Conservation (phyloP, 2,329 filamentous ascomycete species). For the Aspergillus neotritici region DNA sequence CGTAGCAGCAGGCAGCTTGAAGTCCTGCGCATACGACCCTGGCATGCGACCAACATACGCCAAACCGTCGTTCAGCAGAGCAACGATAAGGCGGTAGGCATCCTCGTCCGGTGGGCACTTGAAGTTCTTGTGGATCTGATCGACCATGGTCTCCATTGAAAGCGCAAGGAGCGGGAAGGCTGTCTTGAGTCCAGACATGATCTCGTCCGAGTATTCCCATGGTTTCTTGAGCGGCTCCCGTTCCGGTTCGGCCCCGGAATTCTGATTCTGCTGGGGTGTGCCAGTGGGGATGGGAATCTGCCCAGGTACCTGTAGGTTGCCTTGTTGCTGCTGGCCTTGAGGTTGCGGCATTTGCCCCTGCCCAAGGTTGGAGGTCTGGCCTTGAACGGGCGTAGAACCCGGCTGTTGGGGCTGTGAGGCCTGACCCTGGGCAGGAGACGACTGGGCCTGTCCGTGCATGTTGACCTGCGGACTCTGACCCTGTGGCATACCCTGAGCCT, state of each 20-base stretch:
- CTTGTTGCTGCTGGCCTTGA: slow-evolving; percentile 20
- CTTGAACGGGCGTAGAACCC: slow-evolving; percentile 3
- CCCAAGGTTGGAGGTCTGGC: neutral
- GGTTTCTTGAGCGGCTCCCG: slow-evolving; percentile 62
- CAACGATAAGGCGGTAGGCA: slow-evolving; percentile 95
- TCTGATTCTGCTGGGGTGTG: slow-evolving; percentile 21
- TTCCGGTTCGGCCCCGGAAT: slow-evolving; percentile 24
- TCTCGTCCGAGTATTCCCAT: slow-evolving; percentile 95
- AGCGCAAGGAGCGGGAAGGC: slow-evolving; percentile 91
- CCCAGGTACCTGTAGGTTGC: slow-evolving; percentile 25
- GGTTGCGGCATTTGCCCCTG: slow-evolving; percentile 5
- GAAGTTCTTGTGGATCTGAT: slow-evolving; percentile 98
- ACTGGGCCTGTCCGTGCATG: slow-evolving; percentile 4
- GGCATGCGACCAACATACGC: slow-evolving; percentile 88
- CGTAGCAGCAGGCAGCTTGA: slow-evolving; percentile 81
- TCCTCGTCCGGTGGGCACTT: slow-evolving; percentile 98
- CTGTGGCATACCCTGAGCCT: slow-evolving; percentile 12
- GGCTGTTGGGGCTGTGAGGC: slow-evolving; percentile 5
- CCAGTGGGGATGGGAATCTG: slow-evolving; percentile 22
- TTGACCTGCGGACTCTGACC: slow-evolving; percentile 14
- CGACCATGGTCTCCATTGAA: slow-evolving; percentile 99
- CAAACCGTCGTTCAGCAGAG: slow-evolving; percentile 87
- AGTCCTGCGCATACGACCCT: slow-evolving; percentile 77
- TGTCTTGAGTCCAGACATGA: slow-evolving; percentile 92
- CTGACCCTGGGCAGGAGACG: slow-evolving; percentile 9